A percentile compares a stretch with the other conserved stretches of the same genome.
phyloP scores from a whole-genome alignment of 495 filamentous ascomycete genomes.

The Halenospora varia region DNA sequence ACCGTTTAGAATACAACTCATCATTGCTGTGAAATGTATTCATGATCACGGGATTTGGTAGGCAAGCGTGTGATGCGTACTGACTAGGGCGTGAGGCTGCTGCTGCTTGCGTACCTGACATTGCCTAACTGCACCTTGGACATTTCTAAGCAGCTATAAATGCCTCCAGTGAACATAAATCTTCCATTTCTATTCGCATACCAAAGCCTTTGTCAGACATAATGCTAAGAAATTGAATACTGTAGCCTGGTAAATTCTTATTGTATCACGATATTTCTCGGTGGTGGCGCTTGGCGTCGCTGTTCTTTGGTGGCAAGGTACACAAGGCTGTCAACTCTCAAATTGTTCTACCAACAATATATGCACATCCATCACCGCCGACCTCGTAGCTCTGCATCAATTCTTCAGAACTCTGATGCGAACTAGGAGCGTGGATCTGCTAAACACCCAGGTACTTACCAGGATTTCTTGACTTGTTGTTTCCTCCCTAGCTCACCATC shows the following conservation, averaged over 20 bases:
- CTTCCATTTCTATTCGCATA: too few species aligned
- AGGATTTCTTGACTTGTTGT: background rate
- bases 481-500: background rate
- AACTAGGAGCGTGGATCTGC: too few species aligned
- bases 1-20: too few species aligned
- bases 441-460: too few species aligned
- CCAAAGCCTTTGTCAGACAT: too few species aligned
- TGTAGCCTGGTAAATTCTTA: too few species aligned
- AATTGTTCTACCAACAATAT: background rate
- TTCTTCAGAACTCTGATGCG: slow-evolving; percentile 11
- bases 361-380: slow-evolving; percentile 1
- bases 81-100: background rate
- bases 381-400: slow-evolving; percentile 7
- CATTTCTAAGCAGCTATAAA: too few species aligned
- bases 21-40: too few species aligned
- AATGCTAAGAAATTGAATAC: too few species aligned
- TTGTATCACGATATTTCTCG: background rate
- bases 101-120: background rate
- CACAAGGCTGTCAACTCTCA: background rate
- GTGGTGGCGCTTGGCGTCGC: background rate
- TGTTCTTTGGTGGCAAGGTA: background rate
- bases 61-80: background rate
- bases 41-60: too few species aligned
- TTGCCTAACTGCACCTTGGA: background rate
- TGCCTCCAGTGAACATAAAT: too few species aligned